A percentile compares a stretch with the other conserved stretches of the same genome.
Evolutionary conservation across 129 eudicot species (phyloP).

Genomic region (Arctium lappa): DNA sequence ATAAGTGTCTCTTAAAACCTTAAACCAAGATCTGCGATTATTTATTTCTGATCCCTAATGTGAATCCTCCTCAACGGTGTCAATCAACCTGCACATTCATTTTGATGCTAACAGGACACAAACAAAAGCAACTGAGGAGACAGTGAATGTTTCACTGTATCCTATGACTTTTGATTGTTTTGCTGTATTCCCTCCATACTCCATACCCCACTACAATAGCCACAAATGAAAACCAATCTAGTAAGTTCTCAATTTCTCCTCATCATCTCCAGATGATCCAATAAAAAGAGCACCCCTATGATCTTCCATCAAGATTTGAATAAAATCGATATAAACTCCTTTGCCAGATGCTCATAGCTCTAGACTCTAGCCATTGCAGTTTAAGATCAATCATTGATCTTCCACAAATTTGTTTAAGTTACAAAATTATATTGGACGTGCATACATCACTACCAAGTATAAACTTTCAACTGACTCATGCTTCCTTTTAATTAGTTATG

Average conservation of each 20-base stretch:
- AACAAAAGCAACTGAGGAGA: neutral
- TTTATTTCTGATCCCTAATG: neutral
- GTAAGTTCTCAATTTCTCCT: neutral
- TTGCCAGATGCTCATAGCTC: neutral
- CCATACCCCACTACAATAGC: too few relatives aligned
- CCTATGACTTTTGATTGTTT: too few relatives aligned
- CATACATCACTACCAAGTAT: neutral
- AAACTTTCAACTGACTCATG: neutral
- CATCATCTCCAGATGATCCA: constrained; percentile 5
- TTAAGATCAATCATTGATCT: neutral
- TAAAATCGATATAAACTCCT: neutral
- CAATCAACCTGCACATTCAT: neutral
- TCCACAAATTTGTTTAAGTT: neutral
- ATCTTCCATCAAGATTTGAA: neutral
- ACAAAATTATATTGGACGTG: neutral
- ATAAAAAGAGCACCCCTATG: neutral
- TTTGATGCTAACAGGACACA: neutral
- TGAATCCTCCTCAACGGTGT: neutral
- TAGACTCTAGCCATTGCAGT: neutral
- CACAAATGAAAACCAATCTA: neutral
- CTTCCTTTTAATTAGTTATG: neutral
- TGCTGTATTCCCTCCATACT: too few relatives aligned
- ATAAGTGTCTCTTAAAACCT: neutral
- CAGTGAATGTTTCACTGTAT: neutral
- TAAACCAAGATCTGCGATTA: neutral